phyloP scores from a whole-genome alignment of 139 green algal genomes.

The Haematococcus lacustris region DNA sequence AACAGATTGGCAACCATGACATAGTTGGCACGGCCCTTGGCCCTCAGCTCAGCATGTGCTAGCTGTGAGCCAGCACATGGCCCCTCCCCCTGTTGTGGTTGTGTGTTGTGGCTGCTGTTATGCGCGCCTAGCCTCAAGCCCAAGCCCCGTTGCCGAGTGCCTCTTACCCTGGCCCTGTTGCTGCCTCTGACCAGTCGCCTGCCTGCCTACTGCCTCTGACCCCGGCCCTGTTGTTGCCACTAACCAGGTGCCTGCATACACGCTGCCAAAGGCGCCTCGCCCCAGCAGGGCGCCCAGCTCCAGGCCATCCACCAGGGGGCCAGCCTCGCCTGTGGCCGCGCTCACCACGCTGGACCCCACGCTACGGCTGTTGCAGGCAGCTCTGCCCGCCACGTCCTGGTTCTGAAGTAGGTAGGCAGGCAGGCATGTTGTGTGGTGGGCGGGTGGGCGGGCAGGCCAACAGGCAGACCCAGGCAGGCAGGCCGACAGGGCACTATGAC shows the following conservation, averaged over 20 bases:
- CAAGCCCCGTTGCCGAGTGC: no score
- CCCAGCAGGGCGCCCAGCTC: slow-evolving; percentile 19
- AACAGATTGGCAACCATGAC: no score
- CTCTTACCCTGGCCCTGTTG: background rate
- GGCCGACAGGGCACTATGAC: no score
- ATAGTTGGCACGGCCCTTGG: background rate
- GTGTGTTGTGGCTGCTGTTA: no score
- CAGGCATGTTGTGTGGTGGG: background rate
- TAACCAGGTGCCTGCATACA: slow-evolving; percentile 15
- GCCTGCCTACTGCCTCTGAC: background rate
- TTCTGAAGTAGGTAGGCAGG: background rate
- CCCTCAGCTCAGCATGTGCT: no score
- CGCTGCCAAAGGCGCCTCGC: slow-evolving; percentile 30
- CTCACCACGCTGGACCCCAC: background rate
- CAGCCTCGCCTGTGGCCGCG: background rate
- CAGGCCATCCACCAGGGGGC: background rate
- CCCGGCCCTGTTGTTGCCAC: background rate
- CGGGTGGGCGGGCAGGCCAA: no score
- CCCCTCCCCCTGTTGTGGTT: no score
- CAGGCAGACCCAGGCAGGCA: no score
- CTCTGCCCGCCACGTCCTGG: background rate
- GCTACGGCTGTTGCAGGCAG: no score
- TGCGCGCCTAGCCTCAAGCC: background rate
- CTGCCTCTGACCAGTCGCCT: background rate
- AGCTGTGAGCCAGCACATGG: no score